Base-by-base conservation (phyloP, 306 rosid species). In the Cicer judaicum region DNA sequence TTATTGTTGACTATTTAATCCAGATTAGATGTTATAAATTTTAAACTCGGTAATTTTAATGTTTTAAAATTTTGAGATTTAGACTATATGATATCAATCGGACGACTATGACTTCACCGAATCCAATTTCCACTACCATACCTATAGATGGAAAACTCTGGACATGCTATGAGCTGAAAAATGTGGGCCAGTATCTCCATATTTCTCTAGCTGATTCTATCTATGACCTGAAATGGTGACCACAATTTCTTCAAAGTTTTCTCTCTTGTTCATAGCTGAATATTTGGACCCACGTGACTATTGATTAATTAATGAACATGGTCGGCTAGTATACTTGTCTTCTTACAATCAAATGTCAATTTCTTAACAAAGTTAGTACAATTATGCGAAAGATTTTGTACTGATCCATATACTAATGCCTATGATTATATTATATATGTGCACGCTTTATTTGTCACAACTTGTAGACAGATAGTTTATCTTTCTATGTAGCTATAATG, bases 211-310 rank as follows among this genome's bases (percentile, higher is more conserved):
- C 42, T 12, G 48, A 40, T 68, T 38, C 14, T 15, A 49, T 72
- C 38, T 16, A 55, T 47, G 56, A 54, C 8, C 36, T 64, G 47
- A 71, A 64, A 10, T 62, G n/a, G 50, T 72, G 53, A 24, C 68
- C 61, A 64, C 78, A 71, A 59, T 47, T 44, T 57, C 70, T 57
- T 57, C 52, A 50, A 48, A 0, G 9, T 64, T 46, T 41, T 12
- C 49, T 39, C 44, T 11, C 9, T 15, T 43, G 57, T n/a, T 57
- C 13, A 56, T 24, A 9, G 72, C 57, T 57, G 21, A 65, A 81
- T 48, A 16, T 29, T 24, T 73, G 80, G 83, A 73, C 70, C 78
- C 86, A 79, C 77, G 14, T 34, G 44, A 76, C 9, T 56, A 56
- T 62, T 73, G 54, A 80, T 47, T 57, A 12, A 44, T 81, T 15